Base-by-base conservation (phyloP, 2,329 filamentous ascomycete genomes). In the Ceratocystis cubensis region DNA sequence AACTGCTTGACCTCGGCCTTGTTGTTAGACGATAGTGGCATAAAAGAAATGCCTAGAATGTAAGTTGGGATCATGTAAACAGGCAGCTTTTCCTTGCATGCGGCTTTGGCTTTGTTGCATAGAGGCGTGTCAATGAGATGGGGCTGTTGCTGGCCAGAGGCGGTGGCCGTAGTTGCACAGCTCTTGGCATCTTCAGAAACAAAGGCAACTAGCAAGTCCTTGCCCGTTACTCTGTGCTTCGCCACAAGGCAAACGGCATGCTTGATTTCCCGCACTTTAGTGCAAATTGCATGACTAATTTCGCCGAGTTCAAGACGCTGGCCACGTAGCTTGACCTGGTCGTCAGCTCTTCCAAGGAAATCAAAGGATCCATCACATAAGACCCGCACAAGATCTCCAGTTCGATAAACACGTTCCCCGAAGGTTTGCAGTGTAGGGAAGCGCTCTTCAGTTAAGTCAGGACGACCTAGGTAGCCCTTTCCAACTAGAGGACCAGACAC, bases 1-100 rank as follows among this genome's bases (percentile, higher is more conserved):
- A 96, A 76, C 45, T 80, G 78, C 71, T 88, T 93, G 5, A 81
- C 80, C 71, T 96, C 91, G 0, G 88, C 87, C 73, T 96, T 96
- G 75, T 96, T 96, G 74, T 96, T 96, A 5, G 88, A 78, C 1
- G 90, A 95, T 0, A 96, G 78, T 0, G 92, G 92, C 65, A 96
- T 85, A 6, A 78, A 80, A 0, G 85, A 81, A 6, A 96, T 76
- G 2, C 82, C 82, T 28, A 96, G 78, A 67, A 95, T 85, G 72
- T 94, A 89, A 0, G 90, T 92, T 0, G 92, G 93, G 1, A 96
- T 83, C 92, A 96, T 96, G 73, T 96, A 96, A 0, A 81, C 82
- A 0, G 92, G 89, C 2, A 96, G 80, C 25, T 79, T 84, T 1
- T 82, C 78, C 44, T 82, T 82, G 70, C 91, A 96, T n/a, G 84